Conservation (phyloP, 371 early-diverging fungal genomes). For the Rhizopus stolonifer region DNA sequence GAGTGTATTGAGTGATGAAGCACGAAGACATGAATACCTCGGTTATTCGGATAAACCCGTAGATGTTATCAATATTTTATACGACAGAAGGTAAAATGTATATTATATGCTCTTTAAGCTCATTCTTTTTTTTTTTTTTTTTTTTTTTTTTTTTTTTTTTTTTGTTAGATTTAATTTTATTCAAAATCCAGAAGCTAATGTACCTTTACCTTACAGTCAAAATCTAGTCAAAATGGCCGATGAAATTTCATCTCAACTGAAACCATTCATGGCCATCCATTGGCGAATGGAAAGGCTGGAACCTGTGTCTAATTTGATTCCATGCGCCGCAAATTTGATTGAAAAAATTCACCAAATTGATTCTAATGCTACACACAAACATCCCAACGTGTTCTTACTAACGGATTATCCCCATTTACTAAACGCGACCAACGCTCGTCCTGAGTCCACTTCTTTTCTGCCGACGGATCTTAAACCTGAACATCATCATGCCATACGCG, state of each 20-base stretch:
- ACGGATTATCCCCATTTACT: conserved; percentile 52
- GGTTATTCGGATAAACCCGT: conserved; percentile 12
- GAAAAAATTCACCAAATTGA: conserved; percentile 21
- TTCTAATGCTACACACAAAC: not conserved
- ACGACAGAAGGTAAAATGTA: conserved; percentile 30
- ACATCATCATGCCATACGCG: conserved; percentile 42
- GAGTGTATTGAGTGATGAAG: conserved; percentile 29
- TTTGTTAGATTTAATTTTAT: conserved; percentile 45
- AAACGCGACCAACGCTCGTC: conserved; percentile 23
- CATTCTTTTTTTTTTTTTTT: too few species aligned
- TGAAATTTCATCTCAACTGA: conserved; percentile 31
- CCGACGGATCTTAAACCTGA: conserved; percentile 25
- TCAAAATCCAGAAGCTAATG: conserved; percentile 22
- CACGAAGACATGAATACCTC: conserved; percentile 24
- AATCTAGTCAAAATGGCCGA: conserved; percentile 34
- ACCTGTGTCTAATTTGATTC: conserved; percentile 36
- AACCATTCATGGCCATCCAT: conserved; percentile 50
- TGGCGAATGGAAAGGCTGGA: conserved; percentile 56
- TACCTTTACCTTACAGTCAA: conserved; percentile 35
- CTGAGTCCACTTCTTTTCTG: conserved; percentile 45
- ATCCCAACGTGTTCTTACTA: conserved; percentile 36
- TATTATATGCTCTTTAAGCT: not conserved
- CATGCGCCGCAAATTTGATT: conserved; percentile 39
- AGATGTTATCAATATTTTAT: conserved; percentile 45
- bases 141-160: conserved; percentile 3